Conservation (phyloP, 2,329 filamentous ascomycete species). For the Lachnellula cervina region DNA sequence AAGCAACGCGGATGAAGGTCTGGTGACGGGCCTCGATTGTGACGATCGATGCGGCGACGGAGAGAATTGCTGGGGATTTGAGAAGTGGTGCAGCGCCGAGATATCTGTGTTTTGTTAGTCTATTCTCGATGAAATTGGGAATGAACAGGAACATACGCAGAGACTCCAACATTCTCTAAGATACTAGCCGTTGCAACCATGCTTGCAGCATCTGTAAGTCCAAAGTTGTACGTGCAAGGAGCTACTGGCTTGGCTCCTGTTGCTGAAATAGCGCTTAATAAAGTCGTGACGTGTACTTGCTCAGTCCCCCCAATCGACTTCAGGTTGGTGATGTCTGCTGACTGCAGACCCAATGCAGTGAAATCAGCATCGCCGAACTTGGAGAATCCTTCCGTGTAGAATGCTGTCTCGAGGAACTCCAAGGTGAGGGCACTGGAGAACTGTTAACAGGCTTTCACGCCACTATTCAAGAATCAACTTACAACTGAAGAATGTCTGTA, state of each 20-base stretch:
- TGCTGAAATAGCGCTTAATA: constrained; percentile 56
- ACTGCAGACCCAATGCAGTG: constrained; percentile 52
- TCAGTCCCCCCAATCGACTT: constrained; percentile 60
- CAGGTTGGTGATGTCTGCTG: constrained; percentile 53
- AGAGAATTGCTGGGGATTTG: constrained; percentile 53
- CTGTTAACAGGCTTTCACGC: constrained; percentile 3
- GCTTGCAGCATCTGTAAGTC: constrained; percentile 56
- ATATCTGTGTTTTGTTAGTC: constrained; percentile 34
- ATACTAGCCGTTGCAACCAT: constrained; percentile 68
- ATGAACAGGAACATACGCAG: constrained; percentile 46
- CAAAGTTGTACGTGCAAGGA: constrained; percentile 69
- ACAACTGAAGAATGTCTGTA: constrained; percentile 51
- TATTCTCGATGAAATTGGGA: neutral
- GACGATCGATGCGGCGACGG: constrained; percentile 64
- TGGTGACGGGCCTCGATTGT: constrained; percentile 71
- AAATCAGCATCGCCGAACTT: constrained; percentile 64
- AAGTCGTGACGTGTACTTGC: constrained; percentile 53
- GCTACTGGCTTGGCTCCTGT: constrained; percentile 61
- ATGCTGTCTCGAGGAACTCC: constrained; percentile 68
- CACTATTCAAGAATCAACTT: constrained; percentile 23
- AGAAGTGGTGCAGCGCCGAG: constrained; percentile 66
- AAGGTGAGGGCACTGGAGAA: constrained; percentile 59
- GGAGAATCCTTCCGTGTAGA: constrained; percentile 67
- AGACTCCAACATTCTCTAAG: constrained; percentile 68
- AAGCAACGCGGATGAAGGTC: constrained; percentile 62